Percentiles rank a stretch among this genome's conserved stretches.
Conservation (phyloP, 495 filamentous ascomycete species). For the Jackrogersella minutella region DNA sequence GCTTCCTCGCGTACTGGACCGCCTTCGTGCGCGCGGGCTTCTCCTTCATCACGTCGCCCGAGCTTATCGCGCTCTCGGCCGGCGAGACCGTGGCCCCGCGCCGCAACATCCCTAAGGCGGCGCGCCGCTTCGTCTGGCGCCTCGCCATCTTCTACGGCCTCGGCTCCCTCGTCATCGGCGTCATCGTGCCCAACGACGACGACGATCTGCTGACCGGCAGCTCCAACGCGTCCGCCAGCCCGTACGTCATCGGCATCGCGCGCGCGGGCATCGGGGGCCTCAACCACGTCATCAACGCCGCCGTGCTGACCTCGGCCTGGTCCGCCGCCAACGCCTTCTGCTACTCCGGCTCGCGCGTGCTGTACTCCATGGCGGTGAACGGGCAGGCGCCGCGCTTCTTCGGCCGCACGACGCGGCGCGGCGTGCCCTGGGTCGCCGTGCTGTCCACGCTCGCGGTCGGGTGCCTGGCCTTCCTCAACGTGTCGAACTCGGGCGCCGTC, state of each 20-base stretch:
- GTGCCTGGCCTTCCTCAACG: conserved; percentile 70
- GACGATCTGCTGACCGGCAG: conserved; percentile 58
- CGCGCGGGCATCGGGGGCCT: conserved; percentile 54
- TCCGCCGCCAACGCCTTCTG: conserved; percentile 77
- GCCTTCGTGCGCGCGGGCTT: conserved; percentile 57
- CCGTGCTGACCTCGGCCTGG: conserved; percentile 60
- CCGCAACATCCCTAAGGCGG: conserved; percentile 76
- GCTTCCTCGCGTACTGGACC: conserved; percentile 59
- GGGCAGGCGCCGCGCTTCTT: conserved; percentile 71
- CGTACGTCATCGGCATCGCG: conserved; percentile 62
- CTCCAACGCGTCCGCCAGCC: conserved; percentile 69
- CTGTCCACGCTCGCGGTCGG: conserved; percentile 61
- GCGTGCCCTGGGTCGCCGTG: conserved; percentile 71
- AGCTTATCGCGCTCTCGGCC: conserved; percentile 69
- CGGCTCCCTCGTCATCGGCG: conserved; percentile 73
- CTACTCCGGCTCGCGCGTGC: conserved; percentile 81
- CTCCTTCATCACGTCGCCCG: conserved; percentile 59
- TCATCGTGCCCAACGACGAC: conserved; percentile 68
- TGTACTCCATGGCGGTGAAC: conserved; percentile 71
- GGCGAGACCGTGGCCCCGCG: conserved; percentile 81
- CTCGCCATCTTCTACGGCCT: conserved; percentile 78
- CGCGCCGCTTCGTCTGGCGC: conserved; percentile 73
- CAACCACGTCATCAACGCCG: conserved; percentile 58
- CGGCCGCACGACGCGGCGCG: conserved; percentile 58
- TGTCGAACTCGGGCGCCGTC: conserved; percentile 58